Percentiles rank a stretch among this genome's conserved stretches.
phyloP scores from a whole-genome alignment of 805 yeast species.

The Cephaloascus albidus region DNA sequence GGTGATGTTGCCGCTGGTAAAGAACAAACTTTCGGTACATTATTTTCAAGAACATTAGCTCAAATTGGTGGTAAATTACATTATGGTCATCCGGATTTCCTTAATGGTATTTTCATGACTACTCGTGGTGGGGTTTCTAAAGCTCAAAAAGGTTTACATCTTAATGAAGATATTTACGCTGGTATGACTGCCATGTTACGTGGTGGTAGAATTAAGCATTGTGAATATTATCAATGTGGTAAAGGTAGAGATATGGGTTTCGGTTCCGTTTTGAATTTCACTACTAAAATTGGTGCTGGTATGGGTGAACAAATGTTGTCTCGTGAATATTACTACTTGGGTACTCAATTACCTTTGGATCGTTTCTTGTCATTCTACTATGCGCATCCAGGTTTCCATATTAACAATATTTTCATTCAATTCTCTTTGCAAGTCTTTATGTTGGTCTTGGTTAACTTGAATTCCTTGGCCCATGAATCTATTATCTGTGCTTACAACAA shows the following conservation, averaged over 20 bases:
- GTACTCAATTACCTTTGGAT: slow-evolving; percentile 73
- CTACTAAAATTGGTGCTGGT: slow-evolving; percentile 86
- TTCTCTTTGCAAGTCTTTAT: slow-evolving; percentile 66
- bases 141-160: slow-evolving; percentile 79
- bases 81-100: slow-evolving; percentile 85
- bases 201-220: slow-evolving; percentile 84
- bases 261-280: slow-evolving; percentile 77
- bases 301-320: slow-evolving; percentile 89
- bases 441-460: slow-evolving; percentile 61
- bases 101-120: slow-evolving; percentile 66
- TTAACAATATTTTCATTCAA: slow-evolving; percentile 72
- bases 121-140: slow-evolving; percentile 86
- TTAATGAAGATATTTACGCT: slow-evolving; percentile 83
- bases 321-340: slow-evolving; percentile 74
- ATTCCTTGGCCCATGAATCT: slow-evolving; percentile 65
- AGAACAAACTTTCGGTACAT: slow-evolving; percentile 83
- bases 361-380: slow-evolving; percentile 76
- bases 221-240: slow-evolving; percentile 86
- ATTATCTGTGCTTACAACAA: slow-evolving; percentile 59
- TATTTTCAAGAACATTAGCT: slow-evolving; percentile 75
- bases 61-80: slow-evolving; percentile 82
- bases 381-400: slow-evolving; percentile 84
- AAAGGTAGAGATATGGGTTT: slow-evolving; percentile 86
- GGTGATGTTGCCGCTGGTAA: slow-evolving; percentile 91
- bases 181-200: slow-evolving; percentile 78